Base-by-base conservation (phyloP, 441 rosid genomes). In the Jatropha multifida region DNA sequence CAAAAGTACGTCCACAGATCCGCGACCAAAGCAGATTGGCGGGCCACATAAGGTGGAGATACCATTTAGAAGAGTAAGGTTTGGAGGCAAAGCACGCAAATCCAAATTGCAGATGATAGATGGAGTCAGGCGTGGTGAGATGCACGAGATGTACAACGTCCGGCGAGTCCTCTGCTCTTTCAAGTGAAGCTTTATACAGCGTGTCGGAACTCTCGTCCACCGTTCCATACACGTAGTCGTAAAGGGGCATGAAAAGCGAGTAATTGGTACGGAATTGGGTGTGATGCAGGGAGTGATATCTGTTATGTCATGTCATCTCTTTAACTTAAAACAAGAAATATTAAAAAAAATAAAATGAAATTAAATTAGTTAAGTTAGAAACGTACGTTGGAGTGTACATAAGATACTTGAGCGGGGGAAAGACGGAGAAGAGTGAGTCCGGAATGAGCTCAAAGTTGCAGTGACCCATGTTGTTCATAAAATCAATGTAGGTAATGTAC, bases 381-480 rank as follows among this genome's bases (percentile, higher is more conserved):
- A 73, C 85, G 76, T 81, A 85, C 88, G 86, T 75, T 5, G 92
- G 89, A 2, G 93, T 61, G 4, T 61, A 61, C 65, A 61, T 11
- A 5, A 61, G 42, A 37, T 27, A 61, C 65, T 61, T 61, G 78
- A 92, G 90, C 49, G 87, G 91, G 14, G 94, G 90, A 66, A 86
- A 80, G 68, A 78, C 14, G 73, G 86, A 66, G 86, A 86, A 90
- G 73, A 77, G 51, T 65, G 79, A 81, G 20, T 65, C 69, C 0
- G 94, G 91, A 49, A 85, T 65, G 81, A 85, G 59, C 83, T 88
- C 89, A 54, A 88, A 90, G 87, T 90, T 92, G 82, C 94, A 88
- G 41, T 92, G 94, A 3, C 94, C 97, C 90, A 87, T 72, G 73
- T 90, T 84, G 90, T 92, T 88, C 93, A 92, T 85, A 66, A 87